phyloP scores from a whole-genome alignment of 495 filamentous ascomycete genomes.

The Neurospora sp. region DNA sequence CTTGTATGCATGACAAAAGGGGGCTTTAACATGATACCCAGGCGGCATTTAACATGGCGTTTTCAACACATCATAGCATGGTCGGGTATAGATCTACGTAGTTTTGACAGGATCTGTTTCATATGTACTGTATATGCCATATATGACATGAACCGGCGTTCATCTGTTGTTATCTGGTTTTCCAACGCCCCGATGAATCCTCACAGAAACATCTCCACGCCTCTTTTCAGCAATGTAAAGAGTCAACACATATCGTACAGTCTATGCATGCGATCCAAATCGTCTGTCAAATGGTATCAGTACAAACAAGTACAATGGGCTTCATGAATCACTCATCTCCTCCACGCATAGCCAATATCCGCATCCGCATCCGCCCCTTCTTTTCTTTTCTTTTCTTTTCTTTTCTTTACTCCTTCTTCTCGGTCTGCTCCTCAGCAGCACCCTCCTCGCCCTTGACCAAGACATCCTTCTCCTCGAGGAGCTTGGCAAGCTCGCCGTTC shows the following conservation, averaged over 20 bases:
- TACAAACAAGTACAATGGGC: background rate
- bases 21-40: constrained; percentile 18
- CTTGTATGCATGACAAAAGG: background rate
- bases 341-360: background rate
- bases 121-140: background rate
- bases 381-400: background rate
- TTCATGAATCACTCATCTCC: background rate
- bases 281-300: background rate
- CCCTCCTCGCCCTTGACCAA: constrained; percentile 26
- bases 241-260: background rate
- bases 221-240: background rate
- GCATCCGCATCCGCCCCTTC: too few species aligned
- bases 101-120: background rate
- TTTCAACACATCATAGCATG: background rate
- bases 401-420: constrained; percentile 13
- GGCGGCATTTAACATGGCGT: constrained; percentile 19
- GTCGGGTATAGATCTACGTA: background rate
- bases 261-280: background rate
- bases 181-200: background rate
- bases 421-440: constrained; percentile 2
- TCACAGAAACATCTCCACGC: background rate
- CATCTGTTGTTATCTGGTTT: background rate
- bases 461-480: constrained; percentile 84
- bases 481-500: constrained; percentile 82
- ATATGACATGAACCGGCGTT: background rate